Base-by-base conservation (phyloP, 331 rosid species). In the Pyracantha coccinea region DNA sequence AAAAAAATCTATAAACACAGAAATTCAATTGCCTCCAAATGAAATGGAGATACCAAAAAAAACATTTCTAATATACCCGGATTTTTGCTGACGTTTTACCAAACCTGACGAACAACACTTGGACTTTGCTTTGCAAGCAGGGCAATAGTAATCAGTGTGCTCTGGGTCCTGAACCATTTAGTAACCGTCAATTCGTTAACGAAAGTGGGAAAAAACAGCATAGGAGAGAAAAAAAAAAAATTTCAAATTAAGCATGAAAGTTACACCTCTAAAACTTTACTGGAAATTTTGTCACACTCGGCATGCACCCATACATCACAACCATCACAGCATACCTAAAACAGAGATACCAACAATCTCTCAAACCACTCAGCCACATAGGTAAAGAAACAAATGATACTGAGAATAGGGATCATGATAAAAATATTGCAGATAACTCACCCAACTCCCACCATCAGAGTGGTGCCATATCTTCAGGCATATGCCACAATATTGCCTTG, bases 261-360 rank as follows among this genome's bases (percentile, higher is more conserved):
- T 50, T 50, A 55, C 29, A 92, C 99, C 99, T 92, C 89, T 65
- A 95, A 82, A 66, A 83, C 82, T 74, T 84, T 66, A 66, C 83
- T 50, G 45, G 97, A 82, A 41, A 92, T 90, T 75, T 85, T 84
- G 74, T 79, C 99, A 60, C 99, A 95, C 79, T 92, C 96, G 4
- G 97, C 97, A 83, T 95, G 99, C 76, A 95, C 97, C 99, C 97
- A 95, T 73, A 95, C 99, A 74, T 92, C 88, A 84, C 99, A 95
- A 76, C 97, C 91, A 80, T 95, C 99, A 80, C 99, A 95, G 75
- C 96, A 90, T 45, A 95, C 97, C 99, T 95, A 75, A 76, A 77
- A 62, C 75, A 71, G 63, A 79, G 74, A 79, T 58, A 69, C 72
- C 69, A 82, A 76, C 59, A 80, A 59, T 52, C 54, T 41, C 58